phyloP scores from a whole-genome alignment of 371 early-diverging fungal genomes.

The Rhizopus stolonifer region DNA sequence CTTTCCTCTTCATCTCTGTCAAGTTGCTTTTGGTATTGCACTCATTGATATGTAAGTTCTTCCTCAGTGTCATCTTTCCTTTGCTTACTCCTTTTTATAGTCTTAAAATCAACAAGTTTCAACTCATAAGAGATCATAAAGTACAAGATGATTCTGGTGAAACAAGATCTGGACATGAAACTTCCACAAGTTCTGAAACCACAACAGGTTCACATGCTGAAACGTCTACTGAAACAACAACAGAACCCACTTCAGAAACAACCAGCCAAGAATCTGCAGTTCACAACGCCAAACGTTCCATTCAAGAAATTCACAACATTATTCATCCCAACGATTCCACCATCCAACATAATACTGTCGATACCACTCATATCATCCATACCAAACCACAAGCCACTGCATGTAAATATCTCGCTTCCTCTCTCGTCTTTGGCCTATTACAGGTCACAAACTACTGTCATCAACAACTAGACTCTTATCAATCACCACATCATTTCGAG shows the following conservation, averaged over 20 bases:
- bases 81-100: constrained; percentile 12
- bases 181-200: neutral
- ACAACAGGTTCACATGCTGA: constrained; percentile 5
- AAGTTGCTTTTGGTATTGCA: constrained; percentile 53
- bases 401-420: constrained; percentile 8
- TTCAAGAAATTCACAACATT: neutral
- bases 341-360: neutral
- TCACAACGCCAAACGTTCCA: too few relatives aligned
- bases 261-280: too few relatives aligned
- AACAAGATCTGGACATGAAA: neutral
- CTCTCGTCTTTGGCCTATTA: neutral
- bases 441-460: constrained; percentile 1
- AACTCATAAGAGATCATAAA: constrained; percentile 28
- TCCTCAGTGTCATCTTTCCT: too few relatives aligned
- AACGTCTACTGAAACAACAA: constrained; percentile 1
- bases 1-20: constrained; percentile 57
- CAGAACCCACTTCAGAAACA: too few relatives aligned
- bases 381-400: neutral
- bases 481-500: constrained; percentile 2
- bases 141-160: constrained; percentile 16
- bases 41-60: constrained; percentile 47
- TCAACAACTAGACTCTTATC: constrained; percentile 1
- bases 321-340: neutral
- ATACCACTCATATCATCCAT: too few relatives aligned
- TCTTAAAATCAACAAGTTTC: constrained; percentile 35